Percentiles rank a stretch among this genome's conserved stretches.
These are phyloP conservation scores for Aspergillus incahuasiensis DNA, from an alignment of 495 filamentous ascomycete species.

Conservation along the genomic window DNA sequence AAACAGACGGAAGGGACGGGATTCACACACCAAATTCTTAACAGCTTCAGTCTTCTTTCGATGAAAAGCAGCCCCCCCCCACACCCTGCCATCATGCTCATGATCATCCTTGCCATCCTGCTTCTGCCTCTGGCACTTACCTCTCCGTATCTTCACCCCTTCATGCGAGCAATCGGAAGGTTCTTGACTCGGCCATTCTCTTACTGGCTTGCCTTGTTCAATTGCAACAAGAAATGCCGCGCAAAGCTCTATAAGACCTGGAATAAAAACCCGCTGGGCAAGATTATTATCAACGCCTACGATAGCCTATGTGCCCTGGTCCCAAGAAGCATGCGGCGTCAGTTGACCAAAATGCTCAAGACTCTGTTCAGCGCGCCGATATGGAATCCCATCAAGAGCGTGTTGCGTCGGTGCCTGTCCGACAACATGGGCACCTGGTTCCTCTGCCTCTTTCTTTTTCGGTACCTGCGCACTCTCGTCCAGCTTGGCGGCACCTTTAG, in stretches of 20 bases:
- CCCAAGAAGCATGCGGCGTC: not conserved
- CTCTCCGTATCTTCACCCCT: not conserved
- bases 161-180: too few relatives aligned
- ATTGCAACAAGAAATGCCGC: not conserved
- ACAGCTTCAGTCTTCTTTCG: too few relatives aligned
- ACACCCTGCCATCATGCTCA: too few relatives aligned
- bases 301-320: too few relatives aligned
- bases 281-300: too few relatives aligned
- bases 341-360: not conserved
- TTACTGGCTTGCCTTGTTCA: too few relatives aligned
- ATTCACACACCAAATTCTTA: too few relatives aligned
- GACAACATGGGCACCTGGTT: conserved; percentile 1
- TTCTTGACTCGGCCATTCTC: too few relatives aligned
- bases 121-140: not conserved
- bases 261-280: not conserved
- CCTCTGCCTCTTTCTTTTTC: conserved; percentile 18
- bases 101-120: not conserved
- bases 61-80: too few relatives aligned
- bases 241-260: not conserved
- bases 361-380: not conserved
- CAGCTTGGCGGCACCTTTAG: conserved; percentile 44
- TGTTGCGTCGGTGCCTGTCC: not conserved
- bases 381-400: not conserved
- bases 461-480: conserved; percentile 45
- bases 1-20: too few relatives aligned